Conservation (phyloP, 139 green algal species). For the Yamagishiella unicocca region DNA sequence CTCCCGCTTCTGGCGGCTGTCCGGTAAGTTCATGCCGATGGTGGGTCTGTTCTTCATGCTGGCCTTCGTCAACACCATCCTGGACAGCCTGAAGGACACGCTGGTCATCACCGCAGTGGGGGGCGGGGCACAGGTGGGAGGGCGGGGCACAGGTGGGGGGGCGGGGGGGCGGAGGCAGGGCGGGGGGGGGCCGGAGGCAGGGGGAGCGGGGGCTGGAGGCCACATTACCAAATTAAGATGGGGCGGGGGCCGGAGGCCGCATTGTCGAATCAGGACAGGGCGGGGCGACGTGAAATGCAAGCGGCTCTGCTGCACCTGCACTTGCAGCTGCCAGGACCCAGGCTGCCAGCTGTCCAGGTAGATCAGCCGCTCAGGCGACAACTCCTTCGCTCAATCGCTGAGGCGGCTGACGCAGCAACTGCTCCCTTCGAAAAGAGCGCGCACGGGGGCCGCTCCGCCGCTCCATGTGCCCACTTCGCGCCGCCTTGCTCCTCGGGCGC, state of each 20-base stretch:
- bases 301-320: no score
- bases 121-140: slow-evolving; percentile 69
- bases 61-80: slow-evolving; percentile 95
- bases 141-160: neutral
- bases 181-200: neutral
- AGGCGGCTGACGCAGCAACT: no score
- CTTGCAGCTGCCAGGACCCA: no score
- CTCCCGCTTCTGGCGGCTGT: slow-evolving; percentile 19
- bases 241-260: neutral
- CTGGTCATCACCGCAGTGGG: slow-evolving; percentile 93
- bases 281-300: neutral
- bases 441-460: no score
- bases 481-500: no score
- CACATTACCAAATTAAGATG: no score
- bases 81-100: slow-evolving; percentile 94
- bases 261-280: neutral
- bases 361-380: no score
- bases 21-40: slow-evolving; percentile 86
- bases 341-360: no score
- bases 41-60: slow-evolving; percentile 88
- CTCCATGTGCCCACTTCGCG: no score
- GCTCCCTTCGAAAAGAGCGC: no score
- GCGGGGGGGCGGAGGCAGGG: neutral
- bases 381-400: no score
- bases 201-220: neutral